These are phyloP conservation scores for Mycena polygramma DNA, from an alignment of 768 basidiomycete species.

Conservation along the genomic window DNA sequence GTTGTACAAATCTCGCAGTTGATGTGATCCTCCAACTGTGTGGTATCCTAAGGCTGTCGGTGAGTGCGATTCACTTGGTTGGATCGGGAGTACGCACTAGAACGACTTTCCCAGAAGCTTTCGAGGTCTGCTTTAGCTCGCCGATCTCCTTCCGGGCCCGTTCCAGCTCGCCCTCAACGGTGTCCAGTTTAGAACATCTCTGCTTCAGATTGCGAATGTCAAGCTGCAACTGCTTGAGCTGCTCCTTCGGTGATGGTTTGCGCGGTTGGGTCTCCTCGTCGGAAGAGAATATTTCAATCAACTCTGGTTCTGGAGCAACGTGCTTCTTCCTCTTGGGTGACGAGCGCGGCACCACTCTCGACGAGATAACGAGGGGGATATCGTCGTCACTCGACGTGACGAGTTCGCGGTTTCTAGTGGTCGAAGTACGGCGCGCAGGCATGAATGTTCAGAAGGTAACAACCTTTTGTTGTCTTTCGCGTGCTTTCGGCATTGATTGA, in stretches of 20 bases:
- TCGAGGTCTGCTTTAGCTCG: conserved; percentile 44
- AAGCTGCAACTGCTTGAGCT: conserved; percentile 59
- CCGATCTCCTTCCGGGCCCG: conserved; percentile 44
- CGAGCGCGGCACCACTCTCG: conserved; percentile 38
- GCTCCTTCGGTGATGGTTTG: conserved; percentile 47
- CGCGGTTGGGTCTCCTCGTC: conserved; percentile 53
- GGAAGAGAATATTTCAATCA: conserved; percentile 72
- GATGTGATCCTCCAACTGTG: conserved; percentile 64
- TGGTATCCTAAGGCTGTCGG: conserved; percentile 49
- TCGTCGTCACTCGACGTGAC: conserved; percentile 19
- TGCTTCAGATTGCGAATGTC: conserved; percentile 52
- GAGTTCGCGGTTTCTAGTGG: conserved; percentile 9
- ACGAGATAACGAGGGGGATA: conserved; percentile 9
- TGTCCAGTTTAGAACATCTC: conserved; percentile 42
- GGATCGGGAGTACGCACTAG: conserved; percentile 42
- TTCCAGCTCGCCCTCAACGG: conserved; percentile 39
- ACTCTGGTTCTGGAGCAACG: conserved; percentile 45
- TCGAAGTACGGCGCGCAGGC: conserved; percentile 19
- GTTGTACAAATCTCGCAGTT: conserved; percentile 75
- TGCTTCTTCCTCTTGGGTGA: conserved; percentile 41
- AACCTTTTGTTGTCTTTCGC: background rate
- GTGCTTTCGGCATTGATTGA: background rate
- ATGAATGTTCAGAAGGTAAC: background rate
- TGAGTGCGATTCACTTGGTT: conserved; percentile 9
- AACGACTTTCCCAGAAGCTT: conserved; percentile 46